A percentile compares a stretch with the other conserved stretches of the same genome.
Conservation (phyloP, 768 basidiomycete genomes). For the Naganishia kalamii region DNA sequence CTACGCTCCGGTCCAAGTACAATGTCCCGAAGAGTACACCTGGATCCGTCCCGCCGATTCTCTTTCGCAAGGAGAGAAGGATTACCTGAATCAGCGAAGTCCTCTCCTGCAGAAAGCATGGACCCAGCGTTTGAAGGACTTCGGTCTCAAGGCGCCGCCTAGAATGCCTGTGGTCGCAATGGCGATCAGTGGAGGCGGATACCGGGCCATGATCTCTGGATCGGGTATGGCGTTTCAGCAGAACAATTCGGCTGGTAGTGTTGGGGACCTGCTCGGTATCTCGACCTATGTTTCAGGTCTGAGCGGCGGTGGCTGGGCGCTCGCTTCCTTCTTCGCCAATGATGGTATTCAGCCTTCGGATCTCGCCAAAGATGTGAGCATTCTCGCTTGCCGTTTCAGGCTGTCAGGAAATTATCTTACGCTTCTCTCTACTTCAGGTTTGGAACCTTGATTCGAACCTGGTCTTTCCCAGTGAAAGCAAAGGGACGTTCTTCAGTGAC, state of each 20-base stretch:
- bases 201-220: conserved; percentile 61
- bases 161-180: conserved; percentile 51
- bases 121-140: background rate
- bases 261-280: conserved; percentile 55
- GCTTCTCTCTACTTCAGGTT: no score
- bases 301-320: conserved; percentile 41
- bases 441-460: no score
- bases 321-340: conserved; percentile 52
- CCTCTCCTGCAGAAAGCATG: no score
- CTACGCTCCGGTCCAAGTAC: no score
- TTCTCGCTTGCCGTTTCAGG: conserved; percentile 12
- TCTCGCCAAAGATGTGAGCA: conserved; percentile 40
- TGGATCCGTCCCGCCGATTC: no score
- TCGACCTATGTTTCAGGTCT: conserved; percentile 62
- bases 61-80: no score
- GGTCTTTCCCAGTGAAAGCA: no score
- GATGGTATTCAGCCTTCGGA: conserved; percentile 30
- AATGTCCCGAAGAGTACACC: no score
- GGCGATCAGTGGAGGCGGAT: conserved; percentile 65
- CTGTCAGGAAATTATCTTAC: no score
- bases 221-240: conserved; percentile 49
- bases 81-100: no score
- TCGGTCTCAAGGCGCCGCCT: conserved; percentile 4
- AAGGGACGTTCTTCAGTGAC: no score
- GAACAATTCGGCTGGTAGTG: background rate